Conservation (phyloP, 129 eudicot species). For the Cynara cardunculus region DNA sequence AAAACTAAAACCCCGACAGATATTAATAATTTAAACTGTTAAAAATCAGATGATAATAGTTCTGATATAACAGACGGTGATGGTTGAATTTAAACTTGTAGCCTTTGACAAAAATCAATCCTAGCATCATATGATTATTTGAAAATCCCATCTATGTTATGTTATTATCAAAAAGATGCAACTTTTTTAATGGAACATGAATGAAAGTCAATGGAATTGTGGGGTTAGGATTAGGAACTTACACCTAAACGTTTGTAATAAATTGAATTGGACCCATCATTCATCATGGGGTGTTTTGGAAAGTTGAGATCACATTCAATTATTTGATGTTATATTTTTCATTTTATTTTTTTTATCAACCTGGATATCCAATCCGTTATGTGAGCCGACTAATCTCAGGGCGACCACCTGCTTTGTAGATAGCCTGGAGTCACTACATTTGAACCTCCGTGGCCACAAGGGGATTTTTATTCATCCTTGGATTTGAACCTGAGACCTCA, state of each 20-base stretch:
- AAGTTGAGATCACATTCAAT: constrained; percentile 5
- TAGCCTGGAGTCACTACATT: no score
- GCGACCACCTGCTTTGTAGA: no score
- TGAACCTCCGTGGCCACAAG: no score
- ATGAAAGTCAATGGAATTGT: constrained; percentile 4
- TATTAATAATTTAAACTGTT: not conserved
- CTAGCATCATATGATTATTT: not conserved
- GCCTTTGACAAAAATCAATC: not conserved
- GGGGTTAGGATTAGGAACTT: constrained; percentile 9
- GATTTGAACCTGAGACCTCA: no score
- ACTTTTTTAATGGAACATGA: constrained; percentile 7
- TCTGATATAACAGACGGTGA: not conserved
- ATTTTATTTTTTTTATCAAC: not conserved
- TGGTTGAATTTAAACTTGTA: not conserved
- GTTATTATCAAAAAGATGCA: not conserved
- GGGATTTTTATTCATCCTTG: no score
- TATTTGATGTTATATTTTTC: not conserved
- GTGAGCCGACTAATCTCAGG: no score
- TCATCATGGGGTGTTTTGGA: constrained; percentile 1
- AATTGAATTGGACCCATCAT: not conserved
- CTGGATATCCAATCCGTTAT: no score
- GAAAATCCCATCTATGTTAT: not conserved
- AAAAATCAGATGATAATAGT: not conserved
- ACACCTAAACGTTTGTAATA: constrained; percentile 14
- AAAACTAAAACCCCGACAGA: not conserved